These are phyloP conservation scores for Paramecium biaurelia DNA, from an alignment of 73 alveolate genomes.

Conservation along the genomic window DNA sequence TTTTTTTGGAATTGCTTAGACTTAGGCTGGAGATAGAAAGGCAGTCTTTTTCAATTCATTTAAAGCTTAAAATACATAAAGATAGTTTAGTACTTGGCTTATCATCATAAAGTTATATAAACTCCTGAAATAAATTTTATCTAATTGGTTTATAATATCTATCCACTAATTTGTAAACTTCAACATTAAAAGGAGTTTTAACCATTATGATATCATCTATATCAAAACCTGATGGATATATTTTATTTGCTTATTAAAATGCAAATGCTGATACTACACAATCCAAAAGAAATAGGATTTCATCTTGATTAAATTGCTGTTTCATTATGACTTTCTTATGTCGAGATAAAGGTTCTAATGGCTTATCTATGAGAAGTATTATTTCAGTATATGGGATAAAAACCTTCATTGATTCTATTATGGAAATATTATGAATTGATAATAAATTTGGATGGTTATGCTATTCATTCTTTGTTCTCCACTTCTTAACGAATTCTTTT, in stretches of 20 bases:
- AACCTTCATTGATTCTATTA: background rate
- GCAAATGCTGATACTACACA: conserved; percentile 13
- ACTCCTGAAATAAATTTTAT: background rate
- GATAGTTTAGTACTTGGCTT: background rate
- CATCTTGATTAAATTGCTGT: background rate
- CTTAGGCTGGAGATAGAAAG: background rate
- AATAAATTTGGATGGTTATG: conserved; percentile 43
- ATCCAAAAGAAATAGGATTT: conserved; percentile 2
- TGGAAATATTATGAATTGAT: conserved; percentile 7
- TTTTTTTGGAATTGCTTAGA: conserved; percentile 18
- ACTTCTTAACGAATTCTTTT: background rate
- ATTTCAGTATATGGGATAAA: conserved; percentile 27
- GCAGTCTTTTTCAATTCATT: conserved; percentile 23
- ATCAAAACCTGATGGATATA: conserved; percentile 32
- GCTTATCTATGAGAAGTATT: background rate
- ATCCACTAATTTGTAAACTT: conserved; percentile 32
- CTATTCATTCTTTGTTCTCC: background rate
- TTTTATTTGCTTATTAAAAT: background rate
- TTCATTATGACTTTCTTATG: conserved; percentile 25
- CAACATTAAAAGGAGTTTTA: background rate
- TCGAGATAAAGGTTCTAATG: background rate
- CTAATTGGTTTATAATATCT: conserved; percentile 1
- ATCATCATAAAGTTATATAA: background rate
- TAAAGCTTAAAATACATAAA: background rate
- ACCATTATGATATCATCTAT: conserved; percentile 25